A percentile compares a stretch with the other conserved stretches of the same genome.
phyloP scores from a whole-genome alignment of 2,329 filamentous ascomycete species.

The Neopestalotiopsis clavispora region DNA sequence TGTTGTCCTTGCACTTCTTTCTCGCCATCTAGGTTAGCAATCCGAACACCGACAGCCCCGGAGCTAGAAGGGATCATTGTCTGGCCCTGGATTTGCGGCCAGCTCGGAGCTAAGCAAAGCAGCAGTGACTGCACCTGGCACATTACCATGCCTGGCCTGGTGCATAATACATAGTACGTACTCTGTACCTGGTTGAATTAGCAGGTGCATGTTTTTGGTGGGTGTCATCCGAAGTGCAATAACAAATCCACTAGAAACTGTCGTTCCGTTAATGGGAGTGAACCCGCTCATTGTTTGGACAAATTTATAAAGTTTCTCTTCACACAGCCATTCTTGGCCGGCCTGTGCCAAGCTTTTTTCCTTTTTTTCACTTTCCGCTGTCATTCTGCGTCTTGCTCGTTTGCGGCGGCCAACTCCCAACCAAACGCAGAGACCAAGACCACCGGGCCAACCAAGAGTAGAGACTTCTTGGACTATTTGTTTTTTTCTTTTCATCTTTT shows the following conservation, averaged over 20 bases:
- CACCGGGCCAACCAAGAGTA: neutral
- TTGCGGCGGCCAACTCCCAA: neutral
- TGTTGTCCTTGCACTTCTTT: neutral
- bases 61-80: slow-evolving; percentile 12
- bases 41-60: neutral
- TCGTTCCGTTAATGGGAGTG: no score
- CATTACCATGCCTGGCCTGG: neutral
- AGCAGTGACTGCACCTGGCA: neutral
- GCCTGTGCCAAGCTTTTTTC: slow-evolving; percentile 8
- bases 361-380: neutral
- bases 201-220: no score
- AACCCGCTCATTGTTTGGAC: neutral
- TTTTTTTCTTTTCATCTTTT: no score
- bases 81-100: neutral
- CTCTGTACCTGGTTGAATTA: no score
- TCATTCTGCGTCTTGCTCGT: neutral
- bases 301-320: neutral
- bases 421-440: neutral
- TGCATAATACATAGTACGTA: neutral
- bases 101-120: neutral
- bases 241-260: no score
- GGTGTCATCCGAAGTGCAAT: no score
- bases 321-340: slow-evolving; percentile 12
- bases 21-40: neutral
- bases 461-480: no score